phyloP scores from a whole-genome alignment of 1,284 basidiomycete species.

The Boletus mariae region DNA sequence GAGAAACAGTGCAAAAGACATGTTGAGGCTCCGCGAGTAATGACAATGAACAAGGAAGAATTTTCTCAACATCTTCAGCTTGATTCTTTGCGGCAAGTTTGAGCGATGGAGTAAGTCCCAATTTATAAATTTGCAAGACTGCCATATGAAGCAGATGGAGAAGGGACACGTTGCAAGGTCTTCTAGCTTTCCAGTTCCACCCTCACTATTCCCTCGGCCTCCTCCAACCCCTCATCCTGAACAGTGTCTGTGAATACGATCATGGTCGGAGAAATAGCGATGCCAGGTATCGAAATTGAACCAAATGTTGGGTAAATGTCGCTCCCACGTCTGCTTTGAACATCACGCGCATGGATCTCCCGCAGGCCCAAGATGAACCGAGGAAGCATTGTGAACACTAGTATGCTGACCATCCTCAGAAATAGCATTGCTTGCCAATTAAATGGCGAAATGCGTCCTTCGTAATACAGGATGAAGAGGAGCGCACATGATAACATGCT shows the following conservation, averaged over 20 bases:
- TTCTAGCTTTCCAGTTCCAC: not conserved
- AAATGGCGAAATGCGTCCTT: not conserved
- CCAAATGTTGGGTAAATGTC: not conserved
- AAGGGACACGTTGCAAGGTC: too few relatives aligned
- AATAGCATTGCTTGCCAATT: not conserved
- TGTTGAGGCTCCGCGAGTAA: too few relatives aligned
- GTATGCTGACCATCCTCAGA: not conserved
- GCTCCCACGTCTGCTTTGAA: not conserved
- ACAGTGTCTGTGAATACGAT: not conserved
- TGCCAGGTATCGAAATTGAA: not conserved
- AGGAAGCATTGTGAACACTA: not conserved
- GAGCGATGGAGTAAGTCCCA: too few relatives aligned
- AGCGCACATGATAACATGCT: not conserved
- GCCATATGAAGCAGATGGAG: too few relatives aligned
- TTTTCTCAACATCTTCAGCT: too few relatives aligned
- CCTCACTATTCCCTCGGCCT: not conserved
- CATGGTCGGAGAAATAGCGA: not conserved
- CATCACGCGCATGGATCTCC: not conserved
- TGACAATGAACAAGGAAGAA: too few relatives aligned
- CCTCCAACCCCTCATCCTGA: not conserved
- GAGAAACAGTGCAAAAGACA: too few relatives aligned
- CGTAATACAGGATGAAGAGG: not conserved
- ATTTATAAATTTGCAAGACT: too few relatives aligned
- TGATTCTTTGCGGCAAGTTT: too few relatives aligned
- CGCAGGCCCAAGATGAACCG: not conserved